These are phyloP conservation scores for Salix viminalis DNA, from an alignment of 345 rosid genomes.

Conservation along the genomic window DNA sequence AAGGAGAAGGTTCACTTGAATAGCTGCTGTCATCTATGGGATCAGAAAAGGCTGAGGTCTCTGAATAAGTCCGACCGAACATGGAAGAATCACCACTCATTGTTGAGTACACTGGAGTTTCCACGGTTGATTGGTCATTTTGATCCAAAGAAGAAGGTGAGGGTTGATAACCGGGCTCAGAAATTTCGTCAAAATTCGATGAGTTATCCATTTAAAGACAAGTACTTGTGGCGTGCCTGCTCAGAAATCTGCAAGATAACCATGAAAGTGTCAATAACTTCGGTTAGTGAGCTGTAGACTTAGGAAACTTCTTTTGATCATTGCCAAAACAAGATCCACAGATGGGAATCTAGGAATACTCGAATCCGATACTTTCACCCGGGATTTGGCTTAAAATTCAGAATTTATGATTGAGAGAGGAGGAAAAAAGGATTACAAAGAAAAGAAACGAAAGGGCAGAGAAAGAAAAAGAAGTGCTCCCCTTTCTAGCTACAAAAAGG, in stretches of 20 bases:
- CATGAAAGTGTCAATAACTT: slow-evolving; percentile 16
- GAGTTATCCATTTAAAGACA: slow-evolving; percentile 38
- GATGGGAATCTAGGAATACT: neutral
- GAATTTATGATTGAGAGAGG: slow-evolving; percentile 14
- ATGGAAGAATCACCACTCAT: slow-evolving; percentile 51
- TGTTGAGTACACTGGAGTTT: slow-evolving; percentile 53
- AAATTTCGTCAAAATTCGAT: slow-evolving; percentile 40
- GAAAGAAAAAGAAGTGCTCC: slow-evolving; percentile 25
- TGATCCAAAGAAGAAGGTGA: slow-evolving; percentile 53
- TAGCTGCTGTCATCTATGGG: slow-evolving; percentile 49
- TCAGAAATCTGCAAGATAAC: slow-evolving; percentile 32
- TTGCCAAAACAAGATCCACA: slow-evolving; percentile 19
- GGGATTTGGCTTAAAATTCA: slow-evolving; percentile 25
- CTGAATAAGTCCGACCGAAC: slow-evolving; percentile 57
- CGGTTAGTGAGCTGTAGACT: slow-evolving; percentile 22
- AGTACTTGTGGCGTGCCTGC: slow-evolving; percentile 1
- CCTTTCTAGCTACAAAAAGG: slow-evolving; percentile 38
- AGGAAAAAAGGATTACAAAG: slow-evolving; percentile 4
- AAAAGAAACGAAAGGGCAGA: neutral
- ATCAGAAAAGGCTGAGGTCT: slow-evolving; percentile 60
- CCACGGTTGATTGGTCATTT: slow-evolving; percentile 45
- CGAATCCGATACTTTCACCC: slow-evolving; percentile 17
- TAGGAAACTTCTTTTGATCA: neutral
- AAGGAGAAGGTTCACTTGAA: slow-evolving; percentile 62
- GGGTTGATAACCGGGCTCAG: slow-evolving; percentile 46